These are phyloP conservation scores for Candida mesenterica DNA, from an alignment of 1,139 yeast species.

Conservation along the genomic window DNA sequence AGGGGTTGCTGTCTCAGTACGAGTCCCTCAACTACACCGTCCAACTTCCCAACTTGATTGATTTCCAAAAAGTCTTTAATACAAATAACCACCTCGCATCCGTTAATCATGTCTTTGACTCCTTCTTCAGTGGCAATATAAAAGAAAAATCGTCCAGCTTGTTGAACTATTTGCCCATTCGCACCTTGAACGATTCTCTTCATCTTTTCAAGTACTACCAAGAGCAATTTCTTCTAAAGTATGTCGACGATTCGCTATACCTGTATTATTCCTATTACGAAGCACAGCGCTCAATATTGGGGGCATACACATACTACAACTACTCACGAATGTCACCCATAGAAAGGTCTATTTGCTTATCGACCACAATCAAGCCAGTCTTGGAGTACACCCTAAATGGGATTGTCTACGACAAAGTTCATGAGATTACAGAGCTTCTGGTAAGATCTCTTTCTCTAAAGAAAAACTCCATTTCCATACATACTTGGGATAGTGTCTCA, in stretches of 20 bases:
- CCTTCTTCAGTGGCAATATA: conserved; percentile 3
- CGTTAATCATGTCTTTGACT: conserved; percentile 5
- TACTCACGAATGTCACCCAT: conserved; percentile 5
- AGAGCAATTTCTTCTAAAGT: conserved; percentile 8
- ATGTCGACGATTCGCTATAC: conserved; percentile 8
- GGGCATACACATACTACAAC: conserved; percentile 3
- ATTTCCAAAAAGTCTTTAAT: conserved; percentile 10
- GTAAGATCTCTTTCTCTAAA: conserved; percentile 9
- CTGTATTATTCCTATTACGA: conserved; percentile 4
- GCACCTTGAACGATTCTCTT: background rate
- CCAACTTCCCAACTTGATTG: conserved; percentile 6
- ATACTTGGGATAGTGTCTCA: conserved; percentile 9
- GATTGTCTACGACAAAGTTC: background rate
- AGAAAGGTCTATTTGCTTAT: conserved; percentile 8
- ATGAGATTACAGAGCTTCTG: conserved; percentile 3
- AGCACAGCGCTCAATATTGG: conserved; percentile 3
- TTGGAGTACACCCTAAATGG: conserved; percentile 4
- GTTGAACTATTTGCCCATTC: conserved; percentile 6
- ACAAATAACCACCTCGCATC: conserved; percentile 3
- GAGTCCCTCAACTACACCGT: conserved; percentile 11
- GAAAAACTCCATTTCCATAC: background rate
- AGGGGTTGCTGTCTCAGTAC: conserved; percentile 7
- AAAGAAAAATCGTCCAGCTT: conserved; percentile 5
- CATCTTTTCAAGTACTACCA: conserved; percentile 10
- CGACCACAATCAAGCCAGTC: conserved; percentile 6